These are phyloP conservation scores for Candida gorgasii DNA, from an alignment of 805 yeast species.

Conservation along the genomic window DNA sequence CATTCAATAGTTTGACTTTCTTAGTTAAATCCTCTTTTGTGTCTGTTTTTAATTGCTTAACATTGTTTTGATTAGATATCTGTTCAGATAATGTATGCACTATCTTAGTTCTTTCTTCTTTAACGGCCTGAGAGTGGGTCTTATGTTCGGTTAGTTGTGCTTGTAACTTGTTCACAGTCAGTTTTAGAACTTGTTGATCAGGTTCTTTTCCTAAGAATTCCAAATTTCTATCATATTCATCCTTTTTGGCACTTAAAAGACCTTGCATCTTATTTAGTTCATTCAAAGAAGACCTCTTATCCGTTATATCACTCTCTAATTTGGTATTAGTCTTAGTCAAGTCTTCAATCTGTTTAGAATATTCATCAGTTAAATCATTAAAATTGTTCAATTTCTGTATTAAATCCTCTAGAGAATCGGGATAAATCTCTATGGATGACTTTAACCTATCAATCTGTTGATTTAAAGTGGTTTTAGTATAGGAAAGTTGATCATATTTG, in stretches of 20 bases:
- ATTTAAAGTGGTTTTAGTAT: conserved; percentile 43
- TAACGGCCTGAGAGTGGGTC: background rate
- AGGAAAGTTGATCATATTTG: conserved; percentile 56
- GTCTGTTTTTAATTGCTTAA: conserved; percentile 7
- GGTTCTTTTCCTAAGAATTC: conserved; percentile 18
- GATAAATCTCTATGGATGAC: conserved; percentile 46
- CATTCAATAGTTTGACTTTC: conserved; percentile 11
- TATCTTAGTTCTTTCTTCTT: conserved; percentile 7
- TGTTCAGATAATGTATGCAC: conserved; percentile 8
- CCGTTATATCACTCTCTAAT: conserved; percentile 4
- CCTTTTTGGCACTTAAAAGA: conserved; percentile 47
- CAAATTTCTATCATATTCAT: conserved; percentile 28
- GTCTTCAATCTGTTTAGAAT: conserved; percentile 44
- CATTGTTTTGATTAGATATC: conserved; percentile 13
- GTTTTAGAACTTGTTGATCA: background rate
- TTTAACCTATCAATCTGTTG: conserved; percentile 56
- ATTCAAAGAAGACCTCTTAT: conserved; percentile 15
- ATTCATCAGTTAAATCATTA: conserved; percentile 15
- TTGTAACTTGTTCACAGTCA: background rate
- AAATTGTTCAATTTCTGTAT: conserved; percentile 31
- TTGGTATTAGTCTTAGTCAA: conserved; percentile 23
- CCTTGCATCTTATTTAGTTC: conserved; percentile 54
- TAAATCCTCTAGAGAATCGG: conserved; percentile 39
- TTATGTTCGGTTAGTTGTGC: conserved; percentile 1
- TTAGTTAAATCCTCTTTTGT: conserved; percentile 4